Evolutionary conservation across 495 filamentous ascomycete species (phyloP).

Genomic region (Talaromyces trachyspermus): DNA sequence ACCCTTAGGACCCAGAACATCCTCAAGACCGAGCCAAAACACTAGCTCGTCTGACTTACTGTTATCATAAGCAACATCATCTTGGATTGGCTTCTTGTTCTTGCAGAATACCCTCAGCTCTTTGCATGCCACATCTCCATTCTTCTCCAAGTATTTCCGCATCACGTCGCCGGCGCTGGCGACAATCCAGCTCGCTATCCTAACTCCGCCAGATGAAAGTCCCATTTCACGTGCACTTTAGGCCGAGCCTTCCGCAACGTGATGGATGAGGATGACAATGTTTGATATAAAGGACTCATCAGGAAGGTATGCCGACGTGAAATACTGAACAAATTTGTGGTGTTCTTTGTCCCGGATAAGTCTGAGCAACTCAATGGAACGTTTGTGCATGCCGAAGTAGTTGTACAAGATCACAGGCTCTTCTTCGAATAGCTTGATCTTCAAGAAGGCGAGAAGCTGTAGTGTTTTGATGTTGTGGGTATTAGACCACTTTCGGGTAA

Average conservation of each 20-base stretch:
- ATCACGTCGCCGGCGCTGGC: conserved; percentile 22
- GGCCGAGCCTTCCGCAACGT: conserved; percentile 20
- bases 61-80: conserved; percentile 15
- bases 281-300: conserved; percentile 23
- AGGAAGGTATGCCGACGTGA: conserved; percentile 20
- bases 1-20: conserved; percentile 18
- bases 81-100: conserved; percentile 23
- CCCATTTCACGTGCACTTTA: conserved; percentile 14
- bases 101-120: conserved; percentile 26
- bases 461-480: conserved; percentile 19
- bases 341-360: conserved; percentile 21
- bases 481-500: conserved; percentile 17
- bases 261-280: conserved; percentile 20
- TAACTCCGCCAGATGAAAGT: conserved; percentile 6
- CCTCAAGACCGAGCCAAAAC: conserved; percentile 14
- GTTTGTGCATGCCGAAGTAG: conserved; percentile 27
- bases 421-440: conserved; percentile 21
- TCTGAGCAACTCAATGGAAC: conserved; percentile 21
- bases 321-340: conserved; percentile 22
- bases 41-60: conserved; percentile 8
- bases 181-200: conserved; percentile 19
- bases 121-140: conserved; percentile 26
- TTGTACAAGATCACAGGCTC: conserved; percentile 23
- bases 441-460: conserved; percentile 21
- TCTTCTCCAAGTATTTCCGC: conserved; percentile 20